Base-by-base conservation (phyloP, 1,139 yeast species). In the Suhomyces guaymorum region DNA sequence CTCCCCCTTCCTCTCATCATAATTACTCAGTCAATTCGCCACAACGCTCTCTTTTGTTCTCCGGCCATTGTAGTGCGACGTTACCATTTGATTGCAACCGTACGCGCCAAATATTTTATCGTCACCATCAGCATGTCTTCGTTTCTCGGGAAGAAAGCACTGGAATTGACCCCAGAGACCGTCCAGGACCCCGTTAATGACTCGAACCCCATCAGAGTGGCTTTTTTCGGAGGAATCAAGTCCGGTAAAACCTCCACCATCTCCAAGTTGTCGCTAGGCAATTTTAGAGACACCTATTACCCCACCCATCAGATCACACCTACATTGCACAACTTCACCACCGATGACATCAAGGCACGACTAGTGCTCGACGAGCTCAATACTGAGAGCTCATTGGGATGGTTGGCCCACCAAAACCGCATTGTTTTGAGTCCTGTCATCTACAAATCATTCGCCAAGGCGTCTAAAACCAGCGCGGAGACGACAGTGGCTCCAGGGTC, bases 251-350 rank as follows among this genome's bases (percentile, higher is more conserved):
- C 79, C 2, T 63, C 77, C 2, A 57, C 70, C 15, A 66, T 74
- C n/a, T 74, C 82, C 16, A 68, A 78, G 36, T 48, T 80, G 14
- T 53, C 65, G 15, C 66, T 74, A 30, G 73, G 75, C 11, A 64
- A 69, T 30, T 70, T 73, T 24, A 61, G 69, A 20, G 80, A 73
- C 28, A 75, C 79, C 4, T 80, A 84, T 53, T 83, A 84, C 47
- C 92, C 92, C 2, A 83, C 90, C 1, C 66, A 62, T 18, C 72
- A 59, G 52, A 73, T 65, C 57, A 63, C 66, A 17, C 78, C 87
- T 9, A 65, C 78, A 38, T 56, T 82, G 32, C 70, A 80, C 46
- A 75, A 75, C 15, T 82, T 67, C 48, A 53, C 52, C 4, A 78
- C 89, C 0, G 51, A 54, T 4, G 54, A 68, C 6, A 48, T 44